Percentiles rank a stretch among this genome's conserved stretches.
phyloP scores from a whole-genome alignment of 2,329 filamentous ascomycete genomes.

The Fusarium sp. region DNA sequence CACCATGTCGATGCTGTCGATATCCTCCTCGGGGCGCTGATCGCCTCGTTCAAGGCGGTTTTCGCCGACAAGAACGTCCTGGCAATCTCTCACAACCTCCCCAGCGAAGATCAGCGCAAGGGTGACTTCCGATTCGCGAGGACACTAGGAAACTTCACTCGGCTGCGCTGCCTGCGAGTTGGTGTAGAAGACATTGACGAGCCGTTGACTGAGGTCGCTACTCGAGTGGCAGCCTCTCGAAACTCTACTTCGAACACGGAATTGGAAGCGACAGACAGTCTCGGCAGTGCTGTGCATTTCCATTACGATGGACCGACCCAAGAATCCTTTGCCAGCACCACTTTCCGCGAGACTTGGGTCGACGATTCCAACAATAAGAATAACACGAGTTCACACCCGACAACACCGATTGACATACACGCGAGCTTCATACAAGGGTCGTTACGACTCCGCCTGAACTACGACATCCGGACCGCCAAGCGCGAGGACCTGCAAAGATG shows the following conservation, averaged over 20 bases:
- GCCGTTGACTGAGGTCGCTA: slow-evolving; percentile 14
- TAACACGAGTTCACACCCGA: slow-evolving; percentile 10
- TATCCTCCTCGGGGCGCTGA: slow-evolving; percentile 14
- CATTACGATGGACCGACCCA: slow-evolving; percentile 16
- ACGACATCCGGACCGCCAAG: slow-evolving; percentile 10
- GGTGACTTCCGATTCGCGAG: slow-evolving; percentile 15
- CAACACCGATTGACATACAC: slow-evolving; percentile 14
- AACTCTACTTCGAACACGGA: slow-evolving; percentile 16
- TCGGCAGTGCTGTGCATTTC: slow-evolving; percentile 12
- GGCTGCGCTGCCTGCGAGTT: slow-evolving; percentile 13
- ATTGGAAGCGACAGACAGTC: slow-evolving; percentile 16
- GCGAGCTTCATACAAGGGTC: slow-evolving; percentile 14
- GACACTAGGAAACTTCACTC: slow-evolving; percentile 15
- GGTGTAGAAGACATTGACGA: slow-evolving; percentile 13
- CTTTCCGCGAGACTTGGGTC: slow-evolving; percentile 10
- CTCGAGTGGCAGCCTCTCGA: slow-evolving; percentile 15
- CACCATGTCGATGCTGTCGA: slow-evolving; percentile 13
- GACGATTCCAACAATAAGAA: slow-evolving; percentile 13
- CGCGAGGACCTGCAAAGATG: slow-evolving; percentile 15
- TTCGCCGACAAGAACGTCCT: slow-evolving; percentile 17
- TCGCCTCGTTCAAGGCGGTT: slow-evolving; percentile 15
- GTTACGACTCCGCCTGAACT: slow-evolving; percentile 10
- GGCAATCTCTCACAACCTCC: slow-evolving; percentile 12
- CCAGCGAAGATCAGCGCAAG: slow-evolving; percentile 12
- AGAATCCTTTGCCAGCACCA: slow-evolving; percentile 10